Evolutionary conservation across 2,329 filamentous ascomycete species (phyloP).

Genomic region (Clonostachys rosea): DNA sequence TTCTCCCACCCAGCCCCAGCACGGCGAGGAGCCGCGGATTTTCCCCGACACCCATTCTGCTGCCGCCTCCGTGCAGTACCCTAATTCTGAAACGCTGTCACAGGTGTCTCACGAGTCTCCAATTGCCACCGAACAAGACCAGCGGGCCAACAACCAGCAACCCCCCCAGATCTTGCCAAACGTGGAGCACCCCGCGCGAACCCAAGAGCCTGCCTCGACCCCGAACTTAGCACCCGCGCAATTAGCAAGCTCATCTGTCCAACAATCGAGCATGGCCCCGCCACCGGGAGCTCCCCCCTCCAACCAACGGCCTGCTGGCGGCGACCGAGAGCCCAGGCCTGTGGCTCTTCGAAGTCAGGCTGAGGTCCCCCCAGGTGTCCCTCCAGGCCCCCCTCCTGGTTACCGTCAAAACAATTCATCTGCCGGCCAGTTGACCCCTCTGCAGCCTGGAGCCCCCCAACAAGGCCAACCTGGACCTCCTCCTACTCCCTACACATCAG

Average conservation of each 20-base stretch:
- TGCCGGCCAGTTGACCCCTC: conserved; percentile 33
- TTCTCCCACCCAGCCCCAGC: conserved; percentile 19
- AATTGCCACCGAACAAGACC: conserved; percentile 39
- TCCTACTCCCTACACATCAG: conserved; percentile 30
- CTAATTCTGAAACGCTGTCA: conserved; percentile 55
- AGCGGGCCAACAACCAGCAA: conserved; percentile 31
- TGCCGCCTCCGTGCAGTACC: conserved; percentile 14
- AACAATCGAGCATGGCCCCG: conserved; percentile 40
- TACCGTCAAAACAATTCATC: conserved; percentile 44
- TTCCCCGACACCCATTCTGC: conserved; percentile 27
- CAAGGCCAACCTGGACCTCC: conserved; percentile 21
- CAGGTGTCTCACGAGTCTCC: conserved; percentile 60
- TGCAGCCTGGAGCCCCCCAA: conserved; percentile 16
- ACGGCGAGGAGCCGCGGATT: conserved; percentile 23
- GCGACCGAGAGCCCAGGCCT: conserved; percentile 36
- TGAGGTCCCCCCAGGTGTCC: conserved; percentile 3
- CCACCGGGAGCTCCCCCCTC: conserved; percentile 34
- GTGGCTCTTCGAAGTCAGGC: conserved; percentile 29
- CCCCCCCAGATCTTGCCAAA: conserved; percentile 37
- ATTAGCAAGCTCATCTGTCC: conserved; percentile 14
- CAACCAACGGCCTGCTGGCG: conserved; percentile 42
- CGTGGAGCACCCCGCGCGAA: conserved; percentile 29
- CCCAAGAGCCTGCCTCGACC: conserved; percentile 23
- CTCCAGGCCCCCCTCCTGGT: conserved; percentile 40
- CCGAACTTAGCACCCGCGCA: conserved; percentile 19